A percentile compares a stretch with the other conserved stretches of the same genome.
These are phyloP conservation scores for Cyclotella baltica DNA, from an alignment of 108 stramenopile species.

Conservation along the genomic window DNA sequence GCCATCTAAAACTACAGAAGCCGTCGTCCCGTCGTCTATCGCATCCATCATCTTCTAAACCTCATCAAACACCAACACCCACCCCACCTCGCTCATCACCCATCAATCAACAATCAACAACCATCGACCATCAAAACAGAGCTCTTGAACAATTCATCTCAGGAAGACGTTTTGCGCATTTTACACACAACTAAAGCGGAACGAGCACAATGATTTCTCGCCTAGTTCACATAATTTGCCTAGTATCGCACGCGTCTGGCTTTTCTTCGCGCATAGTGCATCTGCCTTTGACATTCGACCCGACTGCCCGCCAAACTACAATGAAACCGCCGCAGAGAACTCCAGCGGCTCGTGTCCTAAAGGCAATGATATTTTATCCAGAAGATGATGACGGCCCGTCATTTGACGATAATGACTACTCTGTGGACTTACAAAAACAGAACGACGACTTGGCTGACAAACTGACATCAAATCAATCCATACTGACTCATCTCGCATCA, in stretches of 20 bases:
- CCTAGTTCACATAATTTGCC: background rate
- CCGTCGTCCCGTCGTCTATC: too few species aligned
- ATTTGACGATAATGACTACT: background rate
- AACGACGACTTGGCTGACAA: background rate
- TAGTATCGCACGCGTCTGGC: background rate
- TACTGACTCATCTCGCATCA: constrained; percentile 27
- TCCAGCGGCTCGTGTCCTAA: background rate
- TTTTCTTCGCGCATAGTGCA: background rate
- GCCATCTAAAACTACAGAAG: too few species aligned
- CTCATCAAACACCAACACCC: too few species aligned
- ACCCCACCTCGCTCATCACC: too few species aligned
- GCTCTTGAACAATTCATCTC: too few species aligned
- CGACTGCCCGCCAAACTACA: background rate
- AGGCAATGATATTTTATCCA: constrained; percentile 17
- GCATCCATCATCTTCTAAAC: too few species aligned
- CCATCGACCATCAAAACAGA: too few species aligned
- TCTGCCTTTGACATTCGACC: too few species aligned
- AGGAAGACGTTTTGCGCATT: too few species aligned
- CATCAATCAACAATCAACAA: too few species aligned
- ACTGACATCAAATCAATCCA: background rate
- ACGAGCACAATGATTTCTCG: background rate
- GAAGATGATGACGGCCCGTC: background rate
- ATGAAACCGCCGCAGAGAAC: background rate
- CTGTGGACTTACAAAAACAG: background rate
- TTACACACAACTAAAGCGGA: too few species aligned